Evolutionary conservation across 148 eudicot genomes (phyloP).

Genomic region (Amaranthus palmeri): DNA sequence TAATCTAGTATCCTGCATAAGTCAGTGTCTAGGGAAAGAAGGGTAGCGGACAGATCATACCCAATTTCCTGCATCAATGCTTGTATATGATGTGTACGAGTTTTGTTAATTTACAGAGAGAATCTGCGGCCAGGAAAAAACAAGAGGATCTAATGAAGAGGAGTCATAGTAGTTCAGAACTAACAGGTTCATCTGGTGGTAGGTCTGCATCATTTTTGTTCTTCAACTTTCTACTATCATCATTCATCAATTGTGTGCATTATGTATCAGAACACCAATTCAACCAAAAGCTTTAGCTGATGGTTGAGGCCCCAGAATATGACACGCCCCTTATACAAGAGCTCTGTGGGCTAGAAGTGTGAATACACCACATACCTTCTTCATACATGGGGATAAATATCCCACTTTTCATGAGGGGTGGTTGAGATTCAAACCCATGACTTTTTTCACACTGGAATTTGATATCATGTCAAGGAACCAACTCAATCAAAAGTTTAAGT

Average conservation of each 20-base stretch:
- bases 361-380: too few species aligned
- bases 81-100: not conserved
- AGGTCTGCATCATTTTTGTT: conserved; percentile 31
- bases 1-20: too few species aligned
- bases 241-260: not conserved
- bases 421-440: too few species aligned
- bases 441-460: too few species aligned
- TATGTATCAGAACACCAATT: not conserved
- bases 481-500: too few species aligned
- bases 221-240: not conserved
- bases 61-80: not conserved
- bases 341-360: too few species aligned
- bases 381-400: too few species aligned
- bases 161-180: conserved; percentile 30
- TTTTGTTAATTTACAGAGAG: conserved; percentile 52
- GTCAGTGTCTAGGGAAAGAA: too few species aligned
- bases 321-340: too few species aligned
- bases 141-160: conserved; percentile 35
- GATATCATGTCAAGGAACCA: too few species aligned
- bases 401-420: too few species aligned
- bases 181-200: conserved; percentile 32
- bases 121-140: conserved; percentile 71
- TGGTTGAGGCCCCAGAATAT: too few species aligned
- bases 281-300: not conserved
- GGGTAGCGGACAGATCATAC: not conserved